Evolutionary conservation across 1,284 basidiomycete species (phyloP), one percentile per base, ranked within the genome.

Genomic region (Sparassis latifolia): DNA sequence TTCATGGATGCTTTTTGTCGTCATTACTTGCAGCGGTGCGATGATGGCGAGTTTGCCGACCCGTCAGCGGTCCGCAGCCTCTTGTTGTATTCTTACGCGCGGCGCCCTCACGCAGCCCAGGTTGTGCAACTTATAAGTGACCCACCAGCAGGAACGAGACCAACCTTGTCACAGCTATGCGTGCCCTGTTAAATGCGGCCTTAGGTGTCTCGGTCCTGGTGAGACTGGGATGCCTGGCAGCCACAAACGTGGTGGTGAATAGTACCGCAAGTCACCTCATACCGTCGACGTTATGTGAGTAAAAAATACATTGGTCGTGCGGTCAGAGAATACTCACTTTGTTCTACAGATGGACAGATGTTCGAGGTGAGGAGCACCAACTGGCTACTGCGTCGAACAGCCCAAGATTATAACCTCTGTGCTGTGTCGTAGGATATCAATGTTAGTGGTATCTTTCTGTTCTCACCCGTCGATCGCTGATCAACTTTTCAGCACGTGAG

Each of bases 301-400:
- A 9, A 10, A 37, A 37, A 37, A 6, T 37, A 6, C 12, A 12
- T 12, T 37, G 12, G 7, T 37, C 6, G 35, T 37, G 12, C 7
- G 35, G 12, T 7, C 7, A 37, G 7, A 37, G 35, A 37, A 37
- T 7, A 37, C 35, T 37, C 35, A 33, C 10, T 35, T 5, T 39
- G 39, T 20, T 38, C 31, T 44, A 3, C 29, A 72, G 70, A 64
- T 55, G 70, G 70, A 10, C 63, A 68, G 48, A 72, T 72, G 70
- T 72, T 67, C 51, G 70, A 72, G 61, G 70, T 69, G 56, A 48
- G 61, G 20, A 20, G 20, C 20, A 20, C 20, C 20, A 20, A 20
- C 20, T 20, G 20, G 20, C 20, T 20, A 20, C 20, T 20, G 20
- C 20, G 20, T 20, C 20, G 20, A 20, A 20, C 20, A 20, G 20